Conservation (phyloP, 2,329 filamentous ascomycete species). For the Ophiostoma himal-ulmi region DNA sequence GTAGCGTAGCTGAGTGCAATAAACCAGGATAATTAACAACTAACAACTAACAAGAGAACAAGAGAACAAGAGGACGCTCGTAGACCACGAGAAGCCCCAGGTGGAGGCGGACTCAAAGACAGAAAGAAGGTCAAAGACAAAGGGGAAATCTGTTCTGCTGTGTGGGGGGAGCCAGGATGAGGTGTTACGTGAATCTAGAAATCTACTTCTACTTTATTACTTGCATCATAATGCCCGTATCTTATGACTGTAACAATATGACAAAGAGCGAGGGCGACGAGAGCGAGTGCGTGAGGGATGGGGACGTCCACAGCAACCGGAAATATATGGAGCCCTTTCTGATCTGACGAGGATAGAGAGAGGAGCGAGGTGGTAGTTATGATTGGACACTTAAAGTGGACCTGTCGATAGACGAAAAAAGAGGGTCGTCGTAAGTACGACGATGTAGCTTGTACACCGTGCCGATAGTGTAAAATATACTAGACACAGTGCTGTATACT, state of each 20-base stretch:
- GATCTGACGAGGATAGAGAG: constrained; percentile 8
- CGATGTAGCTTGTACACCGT: not conserved
- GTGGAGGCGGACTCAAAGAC: not conserved
- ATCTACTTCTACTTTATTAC: not conserved
- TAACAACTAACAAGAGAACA: not conserved
- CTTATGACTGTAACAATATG: constrained; percentile 5
- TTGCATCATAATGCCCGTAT: constrained; percentile 5
- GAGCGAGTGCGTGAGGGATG: constrained; percentile 8
- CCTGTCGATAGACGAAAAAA: not conserved
- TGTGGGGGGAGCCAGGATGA: not conserved
- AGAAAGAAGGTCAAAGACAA: not conserved
- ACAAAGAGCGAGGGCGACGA: constrained; percentile 13
- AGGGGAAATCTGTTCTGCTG: not conserved
- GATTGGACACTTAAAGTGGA: not conserved
- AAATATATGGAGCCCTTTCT: constrained; percentile 11
- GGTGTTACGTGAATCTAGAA: not conserved
- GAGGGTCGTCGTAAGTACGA: constrained; percentile 1
- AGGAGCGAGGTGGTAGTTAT: not conserved
- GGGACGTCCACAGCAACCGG: constrained; percentile 13
- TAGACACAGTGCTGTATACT: not conserved
- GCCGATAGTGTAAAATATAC: not conserved
- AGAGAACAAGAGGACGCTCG: not conserved
- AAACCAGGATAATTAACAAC: not conserved
- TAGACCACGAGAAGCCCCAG: constrained; percentile 2
- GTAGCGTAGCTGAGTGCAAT: not conserved